Evolutionary conservation across 1,284 basidiomycete species (phyloP).

Genomic region (Volvariella surrecta): DNA sequence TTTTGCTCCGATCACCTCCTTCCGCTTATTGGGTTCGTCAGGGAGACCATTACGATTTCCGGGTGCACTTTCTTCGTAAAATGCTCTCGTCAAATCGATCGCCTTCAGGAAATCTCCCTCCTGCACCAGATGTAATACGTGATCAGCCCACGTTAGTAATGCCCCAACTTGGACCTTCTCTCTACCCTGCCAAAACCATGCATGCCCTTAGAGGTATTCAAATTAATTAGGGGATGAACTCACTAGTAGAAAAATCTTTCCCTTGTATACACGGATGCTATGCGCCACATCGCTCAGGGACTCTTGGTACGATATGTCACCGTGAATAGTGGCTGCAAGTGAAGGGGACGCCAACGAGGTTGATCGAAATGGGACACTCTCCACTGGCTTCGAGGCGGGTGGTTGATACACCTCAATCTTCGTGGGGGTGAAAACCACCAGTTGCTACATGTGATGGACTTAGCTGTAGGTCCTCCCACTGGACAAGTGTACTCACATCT

Average conservation of each 20-base stretch:
- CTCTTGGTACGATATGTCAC: constrained; percentile 38
- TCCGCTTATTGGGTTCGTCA: constrained; percentile 46
- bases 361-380: constrained; percentile 49
- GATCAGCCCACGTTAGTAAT: constrained; percentile 92
- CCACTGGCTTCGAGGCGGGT: constrained; percentile 42
- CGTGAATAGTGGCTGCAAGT: constrained; percentile 33
- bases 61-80: constrained; percentile 77
- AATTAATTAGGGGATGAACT: constrained; percentile 22
- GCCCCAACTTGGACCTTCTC: constrained; percentile 78
- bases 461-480: constrained; percentile 5
- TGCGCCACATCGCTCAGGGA: constrained; percentile 53
- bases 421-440: constrained; percentile 46
- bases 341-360: constrained; percentile 47
- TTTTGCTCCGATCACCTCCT: constrained; percentile 65
- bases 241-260: constrained; percentile 87
- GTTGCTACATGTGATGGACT: constrained; percentile 38
- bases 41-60: constrained; percentile 90
- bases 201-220: constrained; percentile 3
- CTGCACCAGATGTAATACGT: constrained; percentile 79
- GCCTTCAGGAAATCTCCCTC: constrained; percentile 86
- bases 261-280: constrained; percentile 79
- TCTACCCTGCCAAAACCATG: constrained; percentile 38
- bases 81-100: constrained; percentile 79
- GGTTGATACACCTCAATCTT: constrained; percentile 70
- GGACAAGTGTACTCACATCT: constrained; percentile 46